Percentiles rank a stretch among this genome's conserved stretches.
phyloP scores from a whole-genome alignment of 257 asterid species.

The Nyctanthes arbortristis region DNA sequence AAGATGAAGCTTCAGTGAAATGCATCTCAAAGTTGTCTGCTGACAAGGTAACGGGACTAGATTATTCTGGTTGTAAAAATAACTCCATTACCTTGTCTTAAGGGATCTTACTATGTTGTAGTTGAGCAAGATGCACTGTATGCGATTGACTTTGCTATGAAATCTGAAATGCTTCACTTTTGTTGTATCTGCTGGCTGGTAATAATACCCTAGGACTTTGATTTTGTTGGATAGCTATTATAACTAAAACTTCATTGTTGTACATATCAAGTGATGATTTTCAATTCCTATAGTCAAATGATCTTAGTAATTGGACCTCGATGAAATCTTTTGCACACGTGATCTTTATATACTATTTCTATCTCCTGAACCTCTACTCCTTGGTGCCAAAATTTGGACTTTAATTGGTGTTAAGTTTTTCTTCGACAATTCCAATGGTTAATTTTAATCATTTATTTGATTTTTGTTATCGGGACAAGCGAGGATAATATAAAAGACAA shows the following conservation, averaged over 20 bases:
- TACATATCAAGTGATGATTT: neutral
- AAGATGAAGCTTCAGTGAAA: conserved; percentile 21
- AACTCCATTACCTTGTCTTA: conserved; percentile 24
- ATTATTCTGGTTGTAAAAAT: conserved; percentile 20
- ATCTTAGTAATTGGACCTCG: neutral
- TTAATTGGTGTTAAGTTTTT: neutral
- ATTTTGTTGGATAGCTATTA: neutral
- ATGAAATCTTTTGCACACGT: neutral
- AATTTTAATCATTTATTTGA: neutral
- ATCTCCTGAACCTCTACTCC: neutral
- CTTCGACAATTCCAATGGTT: neutral
- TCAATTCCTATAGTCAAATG: neutral
- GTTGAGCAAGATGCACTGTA: neutral
- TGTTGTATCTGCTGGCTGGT: neutral
- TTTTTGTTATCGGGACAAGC: neutral
- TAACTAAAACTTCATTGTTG: neutral
- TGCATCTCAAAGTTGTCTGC: conserved; percentile 22
- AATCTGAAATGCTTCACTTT: conserved; percentile 5
- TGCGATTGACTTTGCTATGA: conserved; percentile 10
- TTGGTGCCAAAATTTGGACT: neutral
- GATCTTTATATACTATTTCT: neutral
- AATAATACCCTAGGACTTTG: neutral
- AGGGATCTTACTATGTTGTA: conserved; percentile 22
- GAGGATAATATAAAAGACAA: too few relatives aligned
- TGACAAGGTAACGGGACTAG: conserved; percentile 34